A percentile compares a stretch with the other conserved stretches of the same genome.
These are phyloP conservation scores for Aspergillus steynii DNA, from an alignment of 495 filamentous ascomycete species.

Conservation along the genomic window DNA sequence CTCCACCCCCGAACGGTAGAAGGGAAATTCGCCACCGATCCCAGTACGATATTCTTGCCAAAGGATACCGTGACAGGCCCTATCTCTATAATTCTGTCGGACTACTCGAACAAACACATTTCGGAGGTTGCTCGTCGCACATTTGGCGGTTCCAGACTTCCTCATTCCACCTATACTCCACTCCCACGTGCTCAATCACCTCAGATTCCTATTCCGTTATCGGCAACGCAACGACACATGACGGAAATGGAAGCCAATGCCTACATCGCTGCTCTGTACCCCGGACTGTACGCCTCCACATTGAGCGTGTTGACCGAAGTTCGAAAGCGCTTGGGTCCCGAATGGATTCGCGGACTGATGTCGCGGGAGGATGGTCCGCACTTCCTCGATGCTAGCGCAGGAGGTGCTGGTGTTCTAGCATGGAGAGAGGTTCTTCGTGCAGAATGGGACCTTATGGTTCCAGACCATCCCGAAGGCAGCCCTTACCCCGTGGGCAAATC, in stretches of 20 bases:
- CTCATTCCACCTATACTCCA: slow-evolving; percentile 66
- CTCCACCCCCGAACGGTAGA: slow-evolving; percentile 65
- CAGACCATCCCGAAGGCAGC: slow-evolving; percentile 38
- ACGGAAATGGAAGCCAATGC: slow-evolving; percentile 83
- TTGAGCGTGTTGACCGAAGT: slow-evolving; percentile 78
- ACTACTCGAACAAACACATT: slow-evolving; percentile 72
- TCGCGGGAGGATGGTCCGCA: slow-evolving; percentile 68
- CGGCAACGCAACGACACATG: slow-evolving; percentile 72
- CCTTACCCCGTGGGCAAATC: slow-evolving; percentile 56
- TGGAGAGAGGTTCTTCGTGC: slow-evolving; percentile 82
- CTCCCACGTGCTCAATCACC: slow-evolving; percentile 48
- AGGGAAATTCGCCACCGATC: slow-evolving; percentile 65
- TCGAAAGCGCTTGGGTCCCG: slow-evolving; percentile 76
- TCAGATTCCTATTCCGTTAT: slow-evolving; percentile 68
- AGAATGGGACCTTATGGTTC: slow-evolving; percentile 68
- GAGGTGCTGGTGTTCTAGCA: slow-evolving; percentile 79
- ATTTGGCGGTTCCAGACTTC: slow-evolving; percentile 75
- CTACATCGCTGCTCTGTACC: slow-evolving; percentile 76
- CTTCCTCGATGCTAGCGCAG: slow-evolving; percentile 82
- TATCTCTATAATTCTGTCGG: slow-evolving; percentile 62
- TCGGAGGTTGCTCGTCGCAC: slow-evolving; percentile 61
- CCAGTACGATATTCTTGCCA: slow-evolving; percentile 71
- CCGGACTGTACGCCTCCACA: slow-evolving; percentile 73
- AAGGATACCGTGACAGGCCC: slow-evolving; percentile 64
- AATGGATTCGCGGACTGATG: slow-evolving; percentile 74